phyloP scores from a whole-genome alignment of 805 yeast genomes.

The Metschnikowia continentalis region DNA sequence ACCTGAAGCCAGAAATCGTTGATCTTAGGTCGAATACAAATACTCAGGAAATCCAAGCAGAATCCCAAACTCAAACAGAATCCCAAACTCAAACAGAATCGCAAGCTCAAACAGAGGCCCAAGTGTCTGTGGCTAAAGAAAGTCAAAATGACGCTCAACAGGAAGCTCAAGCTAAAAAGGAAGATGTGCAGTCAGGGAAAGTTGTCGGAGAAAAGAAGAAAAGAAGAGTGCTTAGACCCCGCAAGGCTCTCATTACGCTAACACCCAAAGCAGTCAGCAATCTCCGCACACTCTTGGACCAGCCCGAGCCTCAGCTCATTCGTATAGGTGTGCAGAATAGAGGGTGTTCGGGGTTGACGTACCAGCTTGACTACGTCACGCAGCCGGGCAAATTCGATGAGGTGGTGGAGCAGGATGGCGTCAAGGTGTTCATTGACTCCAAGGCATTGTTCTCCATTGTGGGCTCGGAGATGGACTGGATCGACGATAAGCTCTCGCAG shows the following conservation, averaged over 20 bases:
- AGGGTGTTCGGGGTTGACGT: slow-evolving; percentile 94
- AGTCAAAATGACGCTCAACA: too few relatives aligned
- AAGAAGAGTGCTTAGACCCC: slow-evolving; percentile 72
- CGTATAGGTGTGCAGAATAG: slow-evolving; percentile 93
- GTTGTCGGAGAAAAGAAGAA: slow-evolving; percentile 12
- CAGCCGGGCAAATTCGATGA: slow-evolving; percentile 96
- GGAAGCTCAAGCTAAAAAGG: too few relatives aligned
- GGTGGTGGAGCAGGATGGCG: slow-evolving; percentile 87
- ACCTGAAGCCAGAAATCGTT: neutral
- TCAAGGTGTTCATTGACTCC: slow-evolving; percentile 87
- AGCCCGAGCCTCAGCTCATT: slow-evolving; percentile 84
- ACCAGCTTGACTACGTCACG: slow-evolving; percentile 84
- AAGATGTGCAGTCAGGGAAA: neutral
- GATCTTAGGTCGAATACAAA: neutral
- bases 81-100: neutral
- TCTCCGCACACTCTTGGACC: slow-evolving; percentile 59
- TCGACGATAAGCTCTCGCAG: slow-evolving; percentile 84
- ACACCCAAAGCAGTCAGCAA: slow-evolving; percentile 74
- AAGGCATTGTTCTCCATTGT: slow-evolving; percentile 93
- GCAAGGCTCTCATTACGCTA: slow-evolving; percentile 84
- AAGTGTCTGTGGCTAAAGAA: too few relatives aligned
- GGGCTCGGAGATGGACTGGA: slow-evolving; percentile 98
- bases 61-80: neutral
- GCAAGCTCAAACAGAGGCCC: too few relatives aligned
- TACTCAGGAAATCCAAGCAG: too few relatives aligned